Evolutionary conservation across 345 rosid genomes (phyloP), one percentile per base, ranked within the genome.

Genomic region (Draba incana): DNA sequence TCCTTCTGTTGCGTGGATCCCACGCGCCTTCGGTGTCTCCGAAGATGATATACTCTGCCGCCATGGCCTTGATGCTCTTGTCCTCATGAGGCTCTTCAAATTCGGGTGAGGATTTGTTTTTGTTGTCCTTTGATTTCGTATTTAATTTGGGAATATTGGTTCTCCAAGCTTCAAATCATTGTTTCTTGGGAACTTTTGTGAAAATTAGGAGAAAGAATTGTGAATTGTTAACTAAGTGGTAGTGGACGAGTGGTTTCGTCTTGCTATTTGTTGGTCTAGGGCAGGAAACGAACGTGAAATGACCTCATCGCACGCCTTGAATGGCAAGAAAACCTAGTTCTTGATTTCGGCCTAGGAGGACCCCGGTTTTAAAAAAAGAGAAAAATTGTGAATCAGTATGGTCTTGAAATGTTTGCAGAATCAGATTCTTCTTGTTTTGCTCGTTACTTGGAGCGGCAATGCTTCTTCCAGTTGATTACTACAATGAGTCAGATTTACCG

Each of bases 1-100:
- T 8, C 97, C 97, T 47, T 90, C 97, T 2, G 47, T 90, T n/a
- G 83, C 91, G 0, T 93, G 98, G 97, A 84, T 93, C 64, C 86
- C 83, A 51, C 84, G 80, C 16, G 94, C 94, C 39, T 80, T 84
- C 41, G 82, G 81, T 38, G 81, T 90, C 59, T 74, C 88, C 2
- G 96, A 93, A 68, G 94, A 93, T 42, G 85, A 90, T 57, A 81
- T 93, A 62, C 84, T 90, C 44, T 49, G 57, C 44, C 72, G 70
- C 63, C 79, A 80, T 41, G 95, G 94, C 54, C 92, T 93, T 10
- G 95, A 93, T 33, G 92, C 92, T 0, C 88, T 93, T 49, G 68
- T 90, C 72, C 56, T 90, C 80, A 74, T 90, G 62, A 82, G 92
- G 39, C 94, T 90, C 83, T 87, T 93, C 84, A 93, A 88, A 71